Base-by-base conservation (phyloP, 2,329 filamentous ascomycete genomes). In the Talaromyces pinophilus region DNA sequence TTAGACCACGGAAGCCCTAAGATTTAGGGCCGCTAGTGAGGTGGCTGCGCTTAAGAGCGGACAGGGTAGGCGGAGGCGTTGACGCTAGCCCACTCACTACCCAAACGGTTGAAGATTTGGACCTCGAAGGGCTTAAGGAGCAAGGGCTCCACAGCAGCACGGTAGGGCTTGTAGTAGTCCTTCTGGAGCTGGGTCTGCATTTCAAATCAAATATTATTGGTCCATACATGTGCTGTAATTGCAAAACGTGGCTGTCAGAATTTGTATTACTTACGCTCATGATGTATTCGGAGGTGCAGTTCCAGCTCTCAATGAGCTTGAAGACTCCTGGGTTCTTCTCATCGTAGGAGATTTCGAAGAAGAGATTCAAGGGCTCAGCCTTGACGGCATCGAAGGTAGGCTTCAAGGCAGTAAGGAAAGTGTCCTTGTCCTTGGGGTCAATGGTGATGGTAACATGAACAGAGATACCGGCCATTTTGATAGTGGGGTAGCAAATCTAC, bases 301-400 rank as follows among this genome's bases (percentile, higher is more conserved):
- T 25, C 46, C 46, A 50, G 46, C 46, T 50, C 46, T 50, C 46
- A 25, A 50, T 25, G 22, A 50, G 46, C 46, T 50, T 50, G 46
- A 50, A 50, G 22, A 50, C 22, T 15, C 46, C 46, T 1, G 46
- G 19, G 19, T 50, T 25, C 5, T 50, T 50, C 13, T 50, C 46
- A 25, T 50, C 46, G 11, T 25, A 50, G 11, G 46, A 50, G 46
- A 50, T 50, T 19, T 50, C 46, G 17, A 50, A 50, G 19, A 50
- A 50, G 4, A 50, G 19, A 22, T 50, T 50, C 46, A 50, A 25
- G 46, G 46, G 46, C 11, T 50, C 46, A 15, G 46, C 46, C 46
- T 50, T 50, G 22, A 50, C 13, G 22, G 46, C 22, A 50, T 50
- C 46, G 13, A 50, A 50, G 19, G 46, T 50, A 15, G 46, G 46